These are phyloP conservation scores for Claviceps citrina DNA, from an alignment of 2,329 filamentous ascomycete genomes.

Conservation along the genomic window DNA sequence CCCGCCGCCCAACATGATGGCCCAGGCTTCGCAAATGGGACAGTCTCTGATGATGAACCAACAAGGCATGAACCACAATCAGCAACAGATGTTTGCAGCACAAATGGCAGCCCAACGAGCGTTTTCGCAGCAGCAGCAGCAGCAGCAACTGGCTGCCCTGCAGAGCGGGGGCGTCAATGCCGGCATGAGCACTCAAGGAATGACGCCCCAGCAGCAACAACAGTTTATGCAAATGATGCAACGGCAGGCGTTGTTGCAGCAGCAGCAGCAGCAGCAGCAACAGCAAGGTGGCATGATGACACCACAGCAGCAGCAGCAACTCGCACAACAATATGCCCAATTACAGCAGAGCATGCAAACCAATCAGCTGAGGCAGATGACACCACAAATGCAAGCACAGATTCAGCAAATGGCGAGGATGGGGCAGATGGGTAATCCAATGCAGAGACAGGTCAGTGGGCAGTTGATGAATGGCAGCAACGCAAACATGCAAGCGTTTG, in stretches of 20 bases:
- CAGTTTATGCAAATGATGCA: constrained; percentile 24
- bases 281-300: constrained; percentile 26
- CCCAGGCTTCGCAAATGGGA: constrained; percentile 39
- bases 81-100: constrained; percentile 25
- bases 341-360: constrained; percentile 27
- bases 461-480: constrained; percentile 28
- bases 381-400: constrained; percentile 24
- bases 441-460: constrained; percentile 21
- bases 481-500: constrained; percentile 24
- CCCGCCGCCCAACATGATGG: constrained; percentile 44
- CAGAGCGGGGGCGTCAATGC: constrained; percentile 22
- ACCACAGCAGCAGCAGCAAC: constrained; percentile 25
- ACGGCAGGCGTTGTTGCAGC: constrained; percentile 24
- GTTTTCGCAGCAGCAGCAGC: constrained; percentile 28
- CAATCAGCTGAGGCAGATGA: constrained; percentile 19
- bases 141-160: constrained; percentile 28
- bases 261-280: constrained; percentile 20
- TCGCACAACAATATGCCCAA: constrained; percentile 29
- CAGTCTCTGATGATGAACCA: constrained; percentile 38
- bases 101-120: constrained; percentile 33
- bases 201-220: constrained; percentile 23
- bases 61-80: constrained; percentile 25
- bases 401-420: constrained; percentile 24
- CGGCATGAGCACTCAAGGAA: constrained; percentile 21
- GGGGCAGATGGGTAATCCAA: constrained; percentile 23